Evolutionary conservation across 306 rosid species (phyloP), one percentile per base, ranked within the genome.

Genomic region (Chamaecrista fasciculata): DNA sequence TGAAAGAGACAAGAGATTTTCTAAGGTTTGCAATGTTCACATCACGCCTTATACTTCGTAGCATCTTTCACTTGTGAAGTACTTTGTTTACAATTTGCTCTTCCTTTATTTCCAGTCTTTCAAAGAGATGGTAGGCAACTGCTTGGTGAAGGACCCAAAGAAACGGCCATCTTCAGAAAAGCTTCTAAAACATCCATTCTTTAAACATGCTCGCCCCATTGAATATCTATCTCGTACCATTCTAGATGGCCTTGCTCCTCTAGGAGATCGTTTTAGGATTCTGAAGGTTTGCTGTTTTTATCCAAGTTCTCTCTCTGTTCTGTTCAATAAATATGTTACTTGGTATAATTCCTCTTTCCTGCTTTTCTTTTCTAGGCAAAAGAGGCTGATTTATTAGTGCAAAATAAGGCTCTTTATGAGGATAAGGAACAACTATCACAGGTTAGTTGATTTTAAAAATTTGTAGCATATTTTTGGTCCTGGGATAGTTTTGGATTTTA

Each of bases 131-230:
- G 97, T 93, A 65, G 93, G 90, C 25, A 82, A 87, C 40, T 93
- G 98, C 91, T 81, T 93, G 67, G 98, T 88, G 77, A 93, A 93
- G 93, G 98, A 93, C 81, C 98, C 98, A 51, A 93, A 93, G 79
- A 93, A 93, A 68, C 98, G 98, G 71, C 98, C 97, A 48, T 80
- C 84, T 53, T 85, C 98, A 53, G 97, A 90, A 73, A 93, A 93
- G 81, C 98, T 93, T 82, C 66, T 90, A 62, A 93, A 88, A 82
- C 97, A 93, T 70, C 85, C 85, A 56, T 93, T 88, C 82, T 93
- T 93, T 49, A 93, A 86, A 81, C 89, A 93, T 16, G 96, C 89
- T 49, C 97, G 87, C 16, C 25, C 84, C 59, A 43, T 11, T 37
- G 96, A 86, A 6, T 90, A 90, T 74, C 73, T 93, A 43, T 67